Evolutionary conservation across 2,329 filamentous ascomycete genomes (phyloP).

Genomic region (Claviceps lovelessii): DNA sequence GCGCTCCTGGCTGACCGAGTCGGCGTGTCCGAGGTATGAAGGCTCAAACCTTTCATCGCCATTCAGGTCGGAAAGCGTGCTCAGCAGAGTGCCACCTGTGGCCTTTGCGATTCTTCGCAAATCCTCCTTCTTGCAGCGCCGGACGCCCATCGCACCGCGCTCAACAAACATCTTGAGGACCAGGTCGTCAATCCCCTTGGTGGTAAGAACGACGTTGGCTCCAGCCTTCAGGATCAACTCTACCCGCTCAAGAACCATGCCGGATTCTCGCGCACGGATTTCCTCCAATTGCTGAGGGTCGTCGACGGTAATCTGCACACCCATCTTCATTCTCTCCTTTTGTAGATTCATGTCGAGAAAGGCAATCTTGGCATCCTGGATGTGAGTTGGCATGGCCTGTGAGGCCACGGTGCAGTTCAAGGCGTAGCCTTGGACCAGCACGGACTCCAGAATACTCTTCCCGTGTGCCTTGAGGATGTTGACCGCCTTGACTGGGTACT

Average conservation of each 20-base stretch:
- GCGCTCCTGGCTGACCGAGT: slow-evolving; percentile 94
- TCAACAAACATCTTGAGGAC: slow-evolving; percentile 91
- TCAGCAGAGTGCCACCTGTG: slow-evolving; percentile 83
- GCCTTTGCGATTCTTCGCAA: slow-evolving; percentile 89
- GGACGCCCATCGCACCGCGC: slow-evolving; percentile 86
- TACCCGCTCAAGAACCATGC: slow-evolving; percentile 83
- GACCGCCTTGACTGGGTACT: slow-evolving; percentile 97
- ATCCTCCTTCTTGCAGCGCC: slow-evolving; percentile 97
- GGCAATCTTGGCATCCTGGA: slow-evolving; percentile 91
- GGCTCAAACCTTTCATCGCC: slow-evolving; percentile 94
- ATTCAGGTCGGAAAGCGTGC: slow-evolving; percentile 88
- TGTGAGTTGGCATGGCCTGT: slow-evolving; percentile 89
- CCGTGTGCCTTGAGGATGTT: slow-evolving; percentile 98
- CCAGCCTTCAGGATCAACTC: slow-evolving; percentile 97
- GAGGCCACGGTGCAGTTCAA: slow-evolving; percentile 97
- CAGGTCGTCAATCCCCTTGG: slow-evolving; percentile 96
- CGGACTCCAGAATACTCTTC: slow-evolving; percentile 76
- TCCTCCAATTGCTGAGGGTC: slow-evolving; percentile 95
- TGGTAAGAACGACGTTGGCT: slow-evolving; percentile 90
- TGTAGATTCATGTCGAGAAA: slow-evolving; percentile 96
- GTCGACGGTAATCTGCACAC: slow-evolving; percentile 95
- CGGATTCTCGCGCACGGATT: slow-evolving; percentile 83
- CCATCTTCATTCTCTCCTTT: slow-evolving; percentile 98
- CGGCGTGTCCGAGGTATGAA: slow-evolving; percentile 76
- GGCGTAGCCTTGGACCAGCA: slow-evolving; percentile 90